These are phyloP conservation scores for Coniophora puteana DNA, from an alignment of 1,284 basidiomycete species.

Conservation along the genomic window DNA sequence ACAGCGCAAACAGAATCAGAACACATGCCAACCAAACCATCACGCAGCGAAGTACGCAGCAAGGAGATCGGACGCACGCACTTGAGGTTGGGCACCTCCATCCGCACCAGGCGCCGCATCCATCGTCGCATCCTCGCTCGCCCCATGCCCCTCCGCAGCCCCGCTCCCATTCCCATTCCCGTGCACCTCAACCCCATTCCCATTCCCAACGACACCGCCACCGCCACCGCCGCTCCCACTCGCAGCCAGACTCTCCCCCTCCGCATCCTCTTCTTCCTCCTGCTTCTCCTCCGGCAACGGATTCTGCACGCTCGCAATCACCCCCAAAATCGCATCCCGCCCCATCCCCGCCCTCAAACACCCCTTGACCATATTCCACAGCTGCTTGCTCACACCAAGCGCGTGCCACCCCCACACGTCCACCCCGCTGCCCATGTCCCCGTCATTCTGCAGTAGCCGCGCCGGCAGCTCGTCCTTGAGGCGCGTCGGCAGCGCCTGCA, in stretches of 20 bases:
- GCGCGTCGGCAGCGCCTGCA: conserved; percentile 59
- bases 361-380: conserved; percentile 68
- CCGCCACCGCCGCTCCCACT: conserved; percentile 20
- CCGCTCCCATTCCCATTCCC: conserved; percentile 21
- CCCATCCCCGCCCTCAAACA: conserved; percentile 50
- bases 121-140: too few species aligned
- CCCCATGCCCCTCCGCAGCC: too few species aligned
- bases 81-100: too few species aligned
- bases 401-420: conserved; percentile 72
- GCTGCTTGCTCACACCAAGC: conserved; percentile 57
- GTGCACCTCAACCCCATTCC: too few species aligned
- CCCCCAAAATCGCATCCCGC: conserved; percentile 53
- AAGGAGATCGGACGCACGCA: too few species aligned
- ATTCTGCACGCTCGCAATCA: conserved; percentile 52
- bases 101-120: too few species aligned
- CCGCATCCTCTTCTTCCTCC: conserved; percentile 34
- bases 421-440: conserved; percentile 50
- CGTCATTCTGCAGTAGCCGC: conserved; percentile 45
- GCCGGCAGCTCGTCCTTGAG: conserved; percentile 72
- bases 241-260: conserved; percentile 19
- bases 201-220: too few species aligned
- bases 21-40: too few species aligned
- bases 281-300: conserved; percentile 42
- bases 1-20: too few species aligned
- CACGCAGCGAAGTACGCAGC: too few species aligned